Percentiles rank a stretch among this genome's conserved stretches.
These are phyloP conservation scores for Bacidia gigantensis DNA, from an alignment of 495 filamentous ascomycete species.

Conservation along the genomic window DNA sequence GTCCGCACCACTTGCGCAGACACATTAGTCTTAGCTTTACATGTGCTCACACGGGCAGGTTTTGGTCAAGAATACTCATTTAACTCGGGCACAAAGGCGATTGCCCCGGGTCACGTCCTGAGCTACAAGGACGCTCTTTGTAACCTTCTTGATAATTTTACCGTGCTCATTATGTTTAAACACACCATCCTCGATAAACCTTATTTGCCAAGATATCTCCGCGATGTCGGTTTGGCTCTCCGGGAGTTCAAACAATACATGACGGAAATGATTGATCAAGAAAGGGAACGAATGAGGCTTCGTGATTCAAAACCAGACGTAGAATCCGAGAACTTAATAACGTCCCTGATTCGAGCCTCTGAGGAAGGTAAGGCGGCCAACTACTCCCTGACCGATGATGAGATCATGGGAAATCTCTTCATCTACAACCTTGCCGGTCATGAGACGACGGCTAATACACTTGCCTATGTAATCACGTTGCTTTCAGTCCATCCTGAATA, in stretches of 20 bases:
- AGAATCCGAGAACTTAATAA: conserved; percentile 8
- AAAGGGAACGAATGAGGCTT: not conserved
- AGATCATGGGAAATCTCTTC: conserved; percentile 20
- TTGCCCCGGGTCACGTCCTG: conserved; percentile 4
- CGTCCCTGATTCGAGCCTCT: conserved; percentile 13
- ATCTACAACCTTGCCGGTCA: conserved; percentile 17
- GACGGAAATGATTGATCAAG: conserved; percentile 11
- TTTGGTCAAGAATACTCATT: conserved; percentile 26
- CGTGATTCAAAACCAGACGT: conserved; percentile 1
- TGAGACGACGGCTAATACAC: conserved; percentile 19
- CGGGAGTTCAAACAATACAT: conserved; percentile 18
- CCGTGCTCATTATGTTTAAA: not conserved
- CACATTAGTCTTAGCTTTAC: conserved; percentile 24
- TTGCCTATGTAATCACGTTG: conserved; percentile 9
- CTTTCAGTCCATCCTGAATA: conserved; percentile 13
- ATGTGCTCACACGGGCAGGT: conserved; percentile 29
- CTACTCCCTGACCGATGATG: conserved; percentile 13
- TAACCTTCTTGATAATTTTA: conserved; percentile 9
- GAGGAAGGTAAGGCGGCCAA: not conserved
- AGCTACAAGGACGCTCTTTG: conserved; percentile 20
- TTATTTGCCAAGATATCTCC: conserved; percentile 20
- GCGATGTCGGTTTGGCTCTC: conserved; percentile 20
- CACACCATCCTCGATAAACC: not conserved
- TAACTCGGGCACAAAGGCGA: conserved; percentile 12
- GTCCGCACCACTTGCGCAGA: conserved; percentile 24